Evolutionary conservation across 108 stramenopile genomes (phyloP).

Genomic region (Parmales sp.): DNA sequence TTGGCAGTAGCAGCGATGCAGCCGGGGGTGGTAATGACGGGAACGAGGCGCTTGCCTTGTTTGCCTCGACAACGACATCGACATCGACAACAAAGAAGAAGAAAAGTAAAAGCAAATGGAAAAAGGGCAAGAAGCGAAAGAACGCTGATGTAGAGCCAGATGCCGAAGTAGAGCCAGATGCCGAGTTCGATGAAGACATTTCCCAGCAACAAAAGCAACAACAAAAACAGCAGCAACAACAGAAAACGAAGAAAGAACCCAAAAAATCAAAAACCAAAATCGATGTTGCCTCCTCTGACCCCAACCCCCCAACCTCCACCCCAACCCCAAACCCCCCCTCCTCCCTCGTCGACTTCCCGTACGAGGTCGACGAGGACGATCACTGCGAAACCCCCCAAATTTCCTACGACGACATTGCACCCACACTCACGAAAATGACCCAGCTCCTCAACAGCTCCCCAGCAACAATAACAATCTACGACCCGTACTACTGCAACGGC

Average conservation of each 20-base stretch:
- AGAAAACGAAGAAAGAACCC: neutral
- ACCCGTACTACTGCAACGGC: slow-evolving; percentile 97
- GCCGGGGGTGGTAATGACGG: too few species aligned
- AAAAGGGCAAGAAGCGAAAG: neutral
- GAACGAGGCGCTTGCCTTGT: too few species aligned
- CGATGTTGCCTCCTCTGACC: neutral
- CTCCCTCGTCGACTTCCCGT: slow-evolving; percentile 71
- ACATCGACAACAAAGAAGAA: too few species aligned
- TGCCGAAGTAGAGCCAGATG: neutral
- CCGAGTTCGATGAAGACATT: neutral
- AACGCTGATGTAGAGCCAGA: neutral
- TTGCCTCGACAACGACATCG: too few species aligned
- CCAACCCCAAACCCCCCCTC: neutral
- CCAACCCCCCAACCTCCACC: neutral
- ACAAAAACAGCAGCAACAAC: neutral
- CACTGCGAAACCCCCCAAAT: slow-evolving; percentile 87
- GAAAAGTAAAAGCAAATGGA: neutral
- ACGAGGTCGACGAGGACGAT: slow-evolving; percentile 70
- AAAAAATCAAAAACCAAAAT: neutral
- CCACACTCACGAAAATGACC: slow-evolving; percentile 40
- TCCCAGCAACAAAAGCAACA: neutral
- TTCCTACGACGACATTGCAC: slow-evolving; percentile 76
- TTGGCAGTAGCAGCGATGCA: too few species aligned
- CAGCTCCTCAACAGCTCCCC: slow-evolving; percentile 27
- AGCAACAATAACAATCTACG: slow-evolving; percentile 60